Percentiles rank a stretch among this genome's conserved stretches.
These are phyloP conservation scores for Macrophomina pseudophaseolina DNA, from an alignment of 2,329 filamentous ascomycete genomes.

Conservation along the genomic window DNA sequence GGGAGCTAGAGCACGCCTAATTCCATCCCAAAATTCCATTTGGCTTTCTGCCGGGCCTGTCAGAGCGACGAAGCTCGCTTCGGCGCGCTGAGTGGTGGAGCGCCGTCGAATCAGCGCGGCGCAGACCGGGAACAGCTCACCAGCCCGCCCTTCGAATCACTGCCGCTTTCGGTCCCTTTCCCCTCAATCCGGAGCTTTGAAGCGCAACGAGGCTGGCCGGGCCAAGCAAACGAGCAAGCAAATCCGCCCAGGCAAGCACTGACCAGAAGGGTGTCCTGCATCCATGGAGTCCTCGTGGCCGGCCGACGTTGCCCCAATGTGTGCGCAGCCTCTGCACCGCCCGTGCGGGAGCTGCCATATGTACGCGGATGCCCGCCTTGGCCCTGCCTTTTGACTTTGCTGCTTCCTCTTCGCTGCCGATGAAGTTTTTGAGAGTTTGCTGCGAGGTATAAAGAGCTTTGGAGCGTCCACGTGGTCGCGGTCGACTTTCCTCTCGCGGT, in stretches of 20 bases:
- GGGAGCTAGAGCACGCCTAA: neutral
- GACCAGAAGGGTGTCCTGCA: neutral
- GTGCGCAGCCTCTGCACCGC: slow-evolving; percentile 2
- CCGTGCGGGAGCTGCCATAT: neutral
- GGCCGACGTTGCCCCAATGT: neutral
- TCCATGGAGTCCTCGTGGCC: slow-evolving; percentile 3
- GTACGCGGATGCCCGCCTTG: neutral
- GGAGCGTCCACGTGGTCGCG: neutral
- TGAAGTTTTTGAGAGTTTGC: neutral
- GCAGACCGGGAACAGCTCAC: slow-evolving; percentile 6
- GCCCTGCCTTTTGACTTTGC: slow-evolving; percentile 1
- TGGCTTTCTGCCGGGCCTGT: slow-evolving; percentile 1
- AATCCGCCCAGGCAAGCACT: neutral
- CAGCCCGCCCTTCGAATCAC: neutral
- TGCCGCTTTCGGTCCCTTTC: slow-evolving; percentile 4
- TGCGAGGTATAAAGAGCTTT: neutral
- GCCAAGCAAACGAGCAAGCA: neutral
- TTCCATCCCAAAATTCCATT: neutral
- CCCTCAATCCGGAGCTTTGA: slow-evolving; percentile 4
- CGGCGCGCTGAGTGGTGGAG: neutral
- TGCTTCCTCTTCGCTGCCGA: neutral
- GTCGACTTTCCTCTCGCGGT: slow-evolving; percentile 6
- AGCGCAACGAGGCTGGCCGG: neutral
- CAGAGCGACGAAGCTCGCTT: neutral
- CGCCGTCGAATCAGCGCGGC: neutral